Evolutionary conservation across 805 yeast genomes (phyloP), one percentile per base, ranked within the genome.

Genomic region (Clavispora carvajalis): DNA sequence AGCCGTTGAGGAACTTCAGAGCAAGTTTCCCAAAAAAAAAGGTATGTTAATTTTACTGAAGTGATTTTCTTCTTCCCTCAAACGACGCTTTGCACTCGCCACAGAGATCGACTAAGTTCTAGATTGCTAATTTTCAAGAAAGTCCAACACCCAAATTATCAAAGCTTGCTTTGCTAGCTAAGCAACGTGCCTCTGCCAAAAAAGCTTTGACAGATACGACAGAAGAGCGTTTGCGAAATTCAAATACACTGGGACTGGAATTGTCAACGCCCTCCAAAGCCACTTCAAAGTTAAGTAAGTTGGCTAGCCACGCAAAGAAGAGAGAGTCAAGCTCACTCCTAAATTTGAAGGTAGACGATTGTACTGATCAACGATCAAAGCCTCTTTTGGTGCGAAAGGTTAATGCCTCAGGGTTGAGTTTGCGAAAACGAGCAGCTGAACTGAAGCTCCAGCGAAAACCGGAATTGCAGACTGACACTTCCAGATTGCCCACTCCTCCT

Each of bases 1-100:
- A 10, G 58, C 86, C 0, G 48, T 80, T 7, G 66, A 61, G 23
- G 81, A 79, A 43, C 55, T 76, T 35, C 70, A 69, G 43, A 41
- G 49, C 9, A 54, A 51, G 33, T 66, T 55, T 41, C 51, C 60
- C 8, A 57, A 50, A 42, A 56, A 56, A 43, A 65, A 66, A 64
- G 72, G 80, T 75, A 74, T 59, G 80, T 74, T 36, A n/a, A 15
- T 7, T 13, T 39, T 34, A 19, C 30, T 39, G 9, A 19, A 39
- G 31, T 23, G 34, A 17, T 28, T 33, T 31, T 22, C 22, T 34
- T 34, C 30, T 24, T 15, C 3, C 33, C 34, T 15, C 21, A 25
- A 33, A 6, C 18, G 26, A 19, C 18, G 17, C 26, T 19, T 21
- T 26, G 26, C 30, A 34, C 24, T 19, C 31, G 31, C 19, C 31